These are phyloP conservation scores for Casuarina cunninghamiana DNA, from an alignment of 306 rosid genomes.

Conservation along the genomic window DNA sequence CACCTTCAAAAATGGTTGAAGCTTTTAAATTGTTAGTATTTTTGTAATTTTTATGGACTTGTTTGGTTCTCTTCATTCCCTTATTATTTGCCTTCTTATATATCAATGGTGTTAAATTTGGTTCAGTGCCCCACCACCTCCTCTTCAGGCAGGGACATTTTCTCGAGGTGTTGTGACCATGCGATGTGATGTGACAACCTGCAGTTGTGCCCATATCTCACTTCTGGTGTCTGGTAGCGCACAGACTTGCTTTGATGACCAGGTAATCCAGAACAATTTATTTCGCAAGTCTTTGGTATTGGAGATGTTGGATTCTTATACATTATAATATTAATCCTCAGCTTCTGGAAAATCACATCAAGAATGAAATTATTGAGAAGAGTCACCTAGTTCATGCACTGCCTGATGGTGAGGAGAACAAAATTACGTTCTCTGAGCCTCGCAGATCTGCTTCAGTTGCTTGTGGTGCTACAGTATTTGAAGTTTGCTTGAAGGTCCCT, in stretches of 20 bases:
- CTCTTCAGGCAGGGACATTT: constrained; percentile 96
- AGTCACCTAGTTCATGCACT: constrained; percentile 65
- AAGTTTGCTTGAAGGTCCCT: constrained; percentile 91
- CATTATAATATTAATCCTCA: constrained; percentile 40
- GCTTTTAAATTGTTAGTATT: neutral
- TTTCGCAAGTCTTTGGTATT: constrained; percentile 19
- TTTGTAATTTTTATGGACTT: constrained; percentile 11
- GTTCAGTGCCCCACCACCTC: constrained; percentile 95
- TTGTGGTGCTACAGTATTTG: constrained; percentile 86
- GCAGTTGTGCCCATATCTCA: constrained; percentile 91
- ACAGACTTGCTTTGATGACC: constrained; percentile 90
- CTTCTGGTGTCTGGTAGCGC: constrained; percentile 94
- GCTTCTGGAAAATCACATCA: constrained; percentile 95
- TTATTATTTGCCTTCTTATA: constrained; percentile 16
- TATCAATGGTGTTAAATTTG: constrained; percentile 32
- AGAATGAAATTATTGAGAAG: constrained; percentile 87
- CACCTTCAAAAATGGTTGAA: neutral
- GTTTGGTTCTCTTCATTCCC: constrained; percentile 6
- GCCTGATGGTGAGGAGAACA: constrained; percentile 51
- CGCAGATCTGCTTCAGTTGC: constrained; percentile 92
- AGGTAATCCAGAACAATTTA: constrained; percentile 51
- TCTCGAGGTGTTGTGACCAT: constrained; percentile 99
- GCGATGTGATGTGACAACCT: constrained; percentile 95
- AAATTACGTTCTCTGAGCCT: constrained; percentile 65
- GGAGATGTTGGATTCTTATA: constrained; percentile 33